Percentiles rank a stretch among this genome's conserved stretches.
These are phyloP conservation scores for Anthracocystis walkeri DNA, from an alignment of 1,284 basidiomycete species.

Conservation along the genomic window DNA sequence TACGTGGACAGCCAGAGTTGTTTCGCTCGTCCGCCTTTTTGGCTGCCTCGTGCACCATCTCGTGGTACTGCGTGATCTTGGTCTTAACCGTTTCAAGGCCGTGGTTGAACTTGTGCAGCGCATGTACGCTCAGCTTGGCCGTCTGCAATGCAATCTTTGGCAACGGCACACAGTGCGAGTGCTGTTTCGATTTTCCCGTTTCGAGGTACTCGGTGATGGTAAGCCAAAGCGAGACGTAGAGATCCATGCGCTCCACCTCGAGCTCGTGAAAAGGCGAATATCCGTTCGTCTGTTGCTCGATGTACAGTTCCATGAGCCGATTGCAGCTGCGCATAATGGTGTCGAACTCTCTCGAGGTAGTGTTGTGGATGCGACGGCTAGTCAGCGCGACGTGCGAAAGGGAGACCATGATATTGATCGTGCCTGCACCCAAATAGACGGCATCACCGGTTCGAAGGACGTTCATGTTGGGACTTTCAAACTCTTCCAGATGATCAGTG, in stretches of 20 bases:
- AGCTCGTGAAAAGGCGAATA: slow-evolving; percentile 34
- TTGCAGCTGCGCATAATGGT: slow-evolving; percentile 14
- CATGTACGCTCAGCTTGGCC: neutral
- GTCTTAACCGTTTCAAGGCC: neutral
- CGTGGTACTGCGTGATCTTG: slow-evolving; percentile 16
- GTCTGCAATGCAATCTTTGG: too few species aligned
- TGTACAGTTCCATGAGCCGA: slow-evolving; percentile 21
- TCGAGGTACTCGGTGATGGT: slow-evolving; percentile 2
- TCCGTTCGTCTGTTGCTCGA: slow-evolving; percentile 16
- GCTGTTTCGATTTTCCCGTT: too few species aligned
- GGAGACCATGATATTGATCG: slow-evolving; percentile 22
- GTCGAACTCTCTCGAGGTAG: slow-evolving; percentile 12
- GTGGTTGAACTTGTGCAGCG: neutral
- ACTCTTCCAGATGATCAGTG: slow-evolving; percentile 15
- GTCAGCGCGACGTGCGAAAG: slow-evolving; percentile 30
- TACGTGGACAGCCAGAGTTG: neutral
- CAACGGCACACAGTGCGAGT: neutral
- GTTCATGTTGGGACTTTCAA: slow-evolving; percentile 27
- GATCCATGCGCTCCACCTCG: slow-evolving; percentile 20
- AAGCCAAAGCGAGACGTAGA: slow-evolving; percentile 12
- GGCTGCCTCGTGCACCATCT: slow-evolving; percentile 8
- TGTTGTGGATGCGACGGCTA: slow-evolving; percentile 32
- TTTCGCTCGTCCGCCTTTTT: neutral
- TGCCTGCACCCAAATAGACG: slow-evolving; percentile 29
- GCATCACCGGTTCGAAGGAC: slow-evolving; percentile 31